phyloP scores from a whole-genome alignment of 805 yeast genomes.

The Sporopachydermia lactativora region DNA sequence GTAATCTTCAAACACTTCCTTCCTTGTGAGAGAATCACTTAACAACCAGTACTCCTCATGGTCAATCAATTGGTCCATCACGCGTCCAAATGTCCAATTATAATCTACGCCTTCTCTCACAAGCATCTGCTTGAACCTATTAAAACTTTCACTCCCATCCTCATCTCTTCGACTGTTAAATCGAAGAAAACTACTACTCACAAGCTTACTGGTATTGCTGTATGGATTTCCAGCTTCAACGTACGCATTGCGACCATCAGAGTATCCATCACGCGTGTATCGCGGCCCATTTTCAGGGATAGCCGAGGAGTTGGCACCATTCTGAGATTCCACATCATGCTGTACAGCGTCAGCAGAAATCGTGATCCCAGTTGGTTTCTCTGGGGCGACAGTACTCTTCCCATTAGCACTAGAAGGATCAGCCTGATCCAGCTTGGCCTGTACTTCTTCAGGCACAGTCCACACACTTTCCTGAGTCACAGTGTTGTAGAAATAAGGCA shows the following conservation, averaged over 20 bases:
- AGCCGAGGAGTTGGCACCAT: not conserved
- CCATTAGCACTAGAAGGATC: slow-evolving; percentile 4
- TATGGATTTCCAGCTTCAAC: not conserved
- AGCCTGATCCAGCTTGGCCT: slow-evolving; percentile 11
- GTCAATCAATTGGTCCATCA: slow-evolving; percentile 40
- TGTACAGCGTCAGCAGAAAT: slow-evolving; percentile 2
- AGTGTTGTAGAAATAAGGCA: slow-evolving; percentile 54
- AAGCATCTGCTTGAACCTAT: slow-evolving; percentile 38
- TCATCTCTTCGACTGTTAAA: not conserved
- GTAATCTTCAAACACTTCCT: slow-evolving; percentile 50
- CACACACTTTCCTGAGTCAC: slow-evolving; percentile 58
- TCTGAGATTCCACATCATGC: not conserved
- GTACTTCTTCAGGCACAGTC: slow-evolving; percentile 54
- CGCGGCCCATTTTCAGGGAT: not conserved
- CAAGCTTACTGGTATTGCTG: not conserved
- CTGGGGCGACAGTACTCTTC: slow-evolving; percentile 5
- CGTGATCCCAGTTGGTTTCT: slow-evolving; percentile 5
- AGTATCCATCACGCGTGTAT: not conserved
- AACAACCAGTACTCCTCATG: slow-evolving; percentile 60
- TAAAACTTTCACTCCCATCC: slow-evolving; percentile 3
- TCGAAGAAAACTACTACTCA: not conserved
- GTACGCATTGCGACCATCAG: not conserved
- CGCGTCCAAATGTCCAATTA: slow-evolving; percentile 59
- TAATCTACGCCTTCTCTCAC: slow-evolving; percentile 45
- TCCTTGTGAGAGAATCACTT: slow-evolving; percentile 44